Evolutionary conservation across 2,329 filamentous ascomycete genomes (phyloP).

Genomic region (Fusarium kyushuense): DNA sequence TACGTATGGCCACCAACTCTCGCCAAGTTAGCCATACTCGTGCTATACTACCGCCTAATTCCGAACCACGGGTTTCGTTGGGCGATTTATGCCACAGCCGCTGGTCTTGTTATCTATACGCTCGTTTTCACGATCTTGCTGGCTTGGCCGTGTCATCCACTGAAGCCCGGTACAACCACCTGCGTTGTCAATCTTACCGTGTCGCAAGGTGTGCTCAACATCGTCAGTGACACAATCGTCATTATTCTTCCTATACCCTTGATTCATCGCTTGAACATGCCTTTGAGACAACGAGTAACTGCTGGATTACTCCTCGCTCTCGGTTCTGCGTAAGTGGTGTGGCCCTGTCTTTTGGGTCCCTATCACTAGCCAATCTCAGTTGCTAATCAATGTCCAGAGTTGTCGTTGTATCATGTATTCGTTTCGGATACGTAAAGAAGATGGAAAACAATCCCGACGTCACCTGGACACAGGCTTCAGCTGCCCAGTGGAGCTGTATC

Average conservation of each 20-base stretch:
- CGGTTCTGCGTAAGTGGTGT: constrained; percentile 4
- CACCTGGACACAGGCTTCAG: constrained; percentile 9
- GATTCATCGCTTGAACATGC: constrained; percentile 11
- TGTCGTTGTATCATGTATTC: constrained; percentile 13
- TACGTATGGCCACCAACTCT: constrained; percentile 20
- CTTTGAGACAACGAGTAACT: constrained; percentile 2
- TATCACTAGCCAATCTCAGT: too few relatives aligned
- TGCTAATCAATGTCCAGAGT: background rate
- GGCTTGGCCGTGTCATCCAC: constrained; percentile 13
- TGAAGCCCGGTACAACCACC: background rate
- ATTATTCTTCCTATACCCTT: constrained; percentile 2
- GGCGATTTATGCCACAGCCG: constrained; percentile 3
- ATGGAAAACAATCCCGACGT: constrained; percentile 6
- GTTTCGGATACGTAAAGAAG: constrained; percentile 4
- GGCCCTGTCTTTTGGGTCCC: background rate
- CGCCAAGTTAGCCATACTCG: constrained; percentile 8
- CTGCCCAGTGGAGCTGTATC: constrained; percentile 12
- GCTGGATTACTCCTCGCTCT: constrained; percentile 5
- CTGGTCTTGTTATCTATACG: constrained; percentile 1
- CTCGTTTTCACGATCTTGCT: constrained; percentile 6
- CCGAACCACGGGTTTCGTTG: background rate
- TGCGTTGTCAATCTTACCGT: constrained; percentile 12
- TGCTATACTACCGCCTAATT: constrained; percentile 6
- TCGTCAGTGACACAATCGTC: constrained; percentile 6
- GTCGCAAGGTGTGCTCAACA: constrained; percentile 13